Evolutionary conservation across 306 rosid genomes (phyloP).

Genomic region (Trifolium fragiferum): DNA sequence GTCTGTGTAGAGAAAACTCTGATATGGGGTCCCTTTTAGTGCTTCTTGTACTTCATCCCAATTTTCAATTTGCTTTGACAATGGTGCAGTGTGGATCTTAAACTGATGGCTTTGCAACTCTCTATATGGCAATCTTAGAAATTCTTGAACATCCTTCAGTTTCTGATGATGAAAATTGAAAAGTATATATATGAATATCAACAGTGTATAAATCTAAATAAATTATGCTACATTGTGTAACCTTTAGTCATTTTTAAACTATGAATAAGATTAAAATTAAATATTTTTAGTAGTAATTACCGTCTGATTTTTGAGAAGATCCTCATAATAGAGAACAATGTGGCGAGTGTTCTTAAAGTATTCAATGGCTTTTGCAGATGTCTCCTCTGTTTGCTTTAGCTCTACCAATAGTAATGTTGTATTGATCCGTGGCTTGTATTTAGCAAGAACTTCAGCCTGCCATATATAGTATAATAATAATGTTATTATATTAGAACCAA

Average conservation of each 20-base stretch:
- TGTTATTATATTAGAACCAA: no score
- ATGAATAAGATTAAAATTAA: background rate
- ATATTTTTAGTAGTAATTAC: conserved; percentile 35
- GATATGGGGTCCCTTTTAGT: conserved; percentile 51
- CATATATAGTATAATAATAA: background rate
- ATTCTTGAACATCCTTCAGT: conserved; percentile 62
- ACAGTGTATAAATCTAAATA: background rate
- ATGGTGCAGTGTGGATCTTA: conserved; percentile 59
- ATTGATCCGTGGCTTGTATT: conserved; percentile 57
- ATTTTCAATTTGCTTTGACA: conserved; percentile 59
- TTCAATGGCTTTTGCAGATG: conserved; percentile 48
- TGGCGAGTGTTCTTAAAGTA: conserved; percentile 62
- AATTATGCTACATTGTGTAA: background rate
- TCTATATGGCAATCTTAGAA: conserved; percentile 54
- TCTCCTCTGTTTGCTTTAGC: conserved; percentile 52
- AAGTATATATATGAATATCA: background rate
- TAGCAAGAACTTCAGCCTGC: conserved; percentile 66
- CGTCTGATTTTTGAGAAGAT: conserved; percentile 57
- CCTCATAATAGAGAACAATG: conserved; percentile 66
- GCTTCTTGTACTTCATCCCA: conserved; percentile 57
- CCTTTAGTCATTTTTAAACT: background rate
- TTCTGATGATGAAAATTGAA: conserved; percentile 44
- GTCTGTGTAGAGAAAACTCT: conserved; percentile 46
- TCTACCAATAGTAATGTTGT: conserved; percentile 46
- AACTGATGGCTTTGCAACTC: conserved; percentile 59